Evolutionary conservation across 768 basidiomycete species (phyloP).

Genomic region (Erythrobasidium yunnanense): DNA sequence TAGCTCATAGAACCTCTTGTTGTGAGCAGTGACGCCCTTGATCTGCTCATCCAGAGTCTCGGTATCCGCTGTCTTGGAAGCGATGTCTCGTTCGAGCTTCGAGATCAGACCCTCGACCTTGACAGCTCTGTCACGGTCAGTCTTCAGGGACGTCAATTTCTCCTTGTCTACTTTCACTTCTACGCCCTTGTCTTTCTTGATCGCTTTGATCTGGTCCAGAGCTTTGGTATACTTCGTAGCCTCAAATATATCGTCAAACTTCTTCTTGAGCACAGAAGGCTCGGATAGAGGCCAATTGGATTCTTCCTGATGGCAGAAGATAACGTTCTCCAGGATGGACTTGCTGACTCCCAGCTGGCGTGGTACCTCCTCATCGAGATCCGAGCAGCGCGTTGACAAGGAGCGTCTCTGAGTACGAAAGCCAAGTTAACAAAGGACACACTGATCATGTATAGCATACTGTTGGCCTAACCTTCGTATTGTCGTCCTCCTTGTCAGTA

Average conservation of each 20-base stretch:
- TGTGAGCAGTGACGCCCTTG: slow-evolving; percentile 50
- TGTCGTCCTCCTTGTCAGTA: slow-evolving; percentile 46
- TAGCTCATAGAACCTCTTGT: slow-evolving; percentile 58
- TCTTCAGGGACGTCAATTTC: slow-evolving; percentile 60
- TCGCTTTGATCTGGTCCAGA: slow-evolving; percentile 73
- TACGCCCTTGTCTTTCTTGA: slow-evolving; percentile 78
- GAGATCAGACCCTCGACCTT: slow-evolving; percentile 46
- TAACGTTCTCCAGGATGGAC: slow-evolving; percentile 96
- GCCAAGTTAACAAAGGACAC: background rate
- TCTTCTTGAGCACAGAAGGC: slow-evolving; percentile 84
- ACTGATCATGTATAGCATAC: background rate
- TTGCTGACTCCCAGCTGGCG: slow-evolving; percentile 87
- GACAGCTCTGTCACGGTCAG: slow-evolving; percentile 76
- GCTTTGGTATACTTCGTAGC: slow-evolving; percentile 99
- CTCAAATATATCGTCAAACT: slow-evolving; percentile 99
- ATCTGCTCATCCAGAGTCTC: slow-evolving; percentile 60
- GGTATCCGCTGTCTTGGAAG: slow-evolving; percentile 60
- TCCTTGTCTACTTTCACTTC: slow-evolving; percentile 92
- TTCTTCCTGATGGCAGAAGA: slow-evolving; percentile 99
- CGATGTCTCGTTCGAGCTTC: slow-evolving; percentile 53
- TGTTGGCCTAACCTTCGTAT: slow-evolving; percentile 58
- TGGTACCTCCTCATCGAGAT: slow-evolving; percentile 90
- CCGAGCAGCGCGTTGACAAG: slow-evolving; percentile 94
- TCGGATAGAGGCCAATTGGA: slow-evolving; percentile 96
- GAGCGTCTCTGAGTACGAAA: slow-evolving; percentile 51